Percentiles rank a stretch among this genome's conserved stretches.
These are phyloP conservation scores for Leccinum uliginosum DNA, from an alignment of 768 basidiomycete genomes.

Conservation along the genomic window DNA sequence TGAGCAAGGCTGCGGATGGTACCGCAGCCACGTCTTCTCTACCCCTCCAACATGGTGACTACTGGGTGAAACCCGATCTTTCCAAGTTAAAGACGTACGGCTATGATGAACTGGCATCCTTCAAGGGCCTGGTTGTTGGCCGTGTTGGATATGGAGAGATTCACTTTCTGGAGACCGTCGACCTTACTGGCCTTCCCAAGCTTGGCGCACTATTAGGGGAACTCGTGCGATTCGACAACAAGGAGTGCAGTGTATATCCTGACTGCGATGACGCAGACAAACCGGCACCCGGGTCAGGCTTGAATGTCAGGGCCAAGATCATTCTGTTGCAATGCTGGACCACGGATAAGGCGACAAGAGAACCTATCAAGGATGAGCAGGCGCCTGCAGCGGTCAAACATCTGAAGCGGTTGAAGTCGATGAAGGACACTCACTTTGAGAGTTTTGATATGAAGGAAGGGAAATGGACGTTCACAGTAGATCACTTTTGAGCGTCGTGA, in stretches of 20 bases:
- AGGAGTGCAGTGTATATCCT: constrained; percentile 92
- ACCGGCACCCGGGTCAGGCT: constrained; percentile 75
- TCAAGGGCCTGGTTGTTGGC: constrained; percentile 79
- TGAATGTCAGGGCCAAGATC: constrained; percentile 85
- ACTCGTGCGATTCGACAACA: constrained; percentile 83
- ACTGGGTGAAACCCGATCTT: constrained; percentile 83
- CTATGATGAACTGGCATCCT: constrained; percentile 67
- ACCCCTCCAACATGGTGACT: constrained; percentile 78
- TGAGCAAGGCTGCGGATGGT: constrained; percentile 27
- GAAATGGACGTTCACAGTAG: constrained; percentile 90
- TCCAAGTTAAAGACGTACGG: constrained; percentile 64
- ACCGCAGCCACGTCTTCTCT: constrained; percentile 24
- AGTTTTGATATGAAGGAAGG: constrained; percentile 76
- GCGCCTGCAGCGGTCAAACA: constrained; percentile 69
- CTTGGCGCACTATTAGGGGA: constrained; percentile 82
- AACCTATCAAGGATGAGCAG: constrained; percentile 79
- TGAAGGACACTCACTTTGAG: constrained; percentile 84
- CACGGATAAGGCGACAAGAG: constrained; percentile 84
- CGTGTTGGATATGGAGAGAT: constrained; percentile 92
- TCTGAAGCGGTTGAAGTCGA: constrained; percentile 74
- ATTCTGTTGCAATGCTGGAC: constrained; percentile 81
- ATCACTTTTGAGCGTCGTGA: constrained; percentile 69
- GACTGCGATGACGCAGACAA: constrained; percentile 84
- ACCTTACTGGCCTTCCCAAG: constrained; percentile 79
- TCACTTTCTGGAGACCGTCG: constrained; percentile 72